Conservation (phyloP, 441 rosid genomes). For the Populus hybrid region DNA sequence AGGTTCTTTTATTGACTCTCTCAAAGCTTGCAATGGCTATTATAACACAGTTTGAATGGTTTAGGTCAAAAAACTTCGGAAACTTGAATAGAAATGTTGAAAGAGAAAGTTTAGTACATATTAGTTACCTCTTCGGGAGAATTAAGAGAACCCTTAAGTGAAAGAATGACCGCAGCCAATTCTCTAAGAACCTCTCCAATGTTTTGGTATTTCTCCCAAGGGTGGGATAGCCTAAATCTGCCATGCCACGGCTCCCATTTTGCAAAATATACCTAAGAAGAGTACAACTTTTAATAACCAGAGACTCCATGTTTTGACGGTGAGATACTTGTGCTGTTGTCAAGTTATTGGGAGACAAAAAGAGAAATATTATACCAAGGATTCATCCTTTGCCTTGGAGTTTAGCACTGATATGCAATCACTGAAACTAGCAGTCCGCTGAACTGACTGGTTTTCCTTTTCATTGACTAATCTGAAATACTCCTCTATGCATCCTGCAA, state of each 20-base stretch:
- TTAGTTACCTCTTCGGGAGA: conserved; percentile 37
- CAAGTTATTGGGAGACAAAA: background rate
- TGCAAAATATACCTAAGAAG: conserved; percentile 53
- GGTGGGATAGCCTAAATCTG: conserved; percentile 50
- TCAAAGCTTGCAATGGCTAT: conserved; percentile 25
- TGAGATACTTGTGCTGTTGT: background rate
- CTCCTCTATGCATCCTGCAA: conserved; percentile 40
- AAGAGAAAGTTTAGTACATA: background rate
- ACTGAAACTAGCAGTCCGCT: conserved; percentile 17
- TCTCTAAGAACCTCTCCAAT: conserved; percentile 55
- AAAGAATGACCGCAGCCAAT: conserved; percentile 39
- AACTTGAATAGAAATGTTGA: too few relatives aligned
- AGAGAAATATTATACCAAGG: conserved; percentile 35
- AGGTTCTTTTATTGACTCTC: conserved; percentile 39
- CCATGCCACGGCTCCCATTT: conserved; percentile 86
- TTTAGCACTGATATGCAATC: conserved; percentile 42
- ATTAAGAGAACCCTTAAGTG: conserved; percentile 38
- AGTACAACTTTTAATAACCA: background rate
- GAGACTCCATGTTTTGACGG: background rate
- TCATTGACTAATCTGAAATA: conserved; percentile 27
- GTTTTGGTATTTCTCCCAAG: conserved; percentile 52
- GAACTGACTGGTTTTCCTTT: conserved; percentile 20
- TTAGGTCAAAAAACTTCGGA: background rate
- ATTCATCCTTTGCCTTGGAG: conserved; percentile 56
- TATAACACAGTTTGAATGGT: background rate